Base-by-base conservation (phyloP, 495 filamentous ascomycete species). In the Tuber microsphaerosporum region DNA sequence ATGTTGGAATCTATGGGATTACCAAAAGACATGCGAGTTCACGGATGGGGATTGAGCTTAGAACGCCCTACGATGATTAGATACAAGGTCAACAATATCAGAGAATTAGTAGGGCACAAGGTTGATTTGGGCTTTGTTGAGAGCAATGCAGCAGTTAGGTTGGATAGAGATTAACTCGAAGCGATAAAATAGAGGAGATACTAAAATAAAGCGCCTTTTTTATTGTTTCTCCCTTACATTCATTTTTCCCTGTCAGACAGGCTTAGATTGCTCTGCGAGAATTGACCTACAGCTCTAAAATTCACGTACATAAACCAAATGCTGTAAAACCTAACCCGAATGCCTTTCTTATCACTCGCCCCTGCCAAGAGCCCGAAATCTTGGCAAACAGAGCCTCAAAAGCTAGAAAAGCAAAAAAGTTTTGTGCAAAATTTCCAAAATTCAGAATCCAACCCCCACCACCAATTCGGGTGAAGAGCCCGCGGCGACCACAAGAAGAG, bases 61-160 rank as follows among this genome's bases (percentile, higher is more conserved):
- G 94, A 97, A 87, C 85, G 95, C 81, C 95, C 95, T 70, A 99
- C 95, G 14, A 99, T 97, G 95, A 99, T 99, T 82, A 95, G 97
- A 83, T 95, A 94, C 81, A 90, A 87, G 71, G 92, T 94, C 77
- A 88, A 85, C 73, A 95, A 95, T 81, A 95, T 95, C 79, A 90
- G 92, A 82, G 93, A 94, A 84, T 86, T 96, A 74, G 85, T 95
- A 61, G 93, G 93, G 10, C 93, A 95, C 85, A 92, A 93, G 83
- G 91, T 94, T 69, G 91, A 95, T 83, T 85, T 95, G 75, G 88
- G 90, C 82, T 92, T 94, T 83, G 90, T 95, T 70, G 89, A 94
- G 84, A 90, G 86, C 76, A 94, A 92, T 83, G 89, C 92, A n/a
- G 93, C 93, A 7, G 89, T 95, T 72, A 88, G 92, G 84, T 84